Percentiles rank a stretch among this genome's conserved stretches.
Conservation (phyloP, 805 yeast species). For the Debaryomyces maramus region DNA sequence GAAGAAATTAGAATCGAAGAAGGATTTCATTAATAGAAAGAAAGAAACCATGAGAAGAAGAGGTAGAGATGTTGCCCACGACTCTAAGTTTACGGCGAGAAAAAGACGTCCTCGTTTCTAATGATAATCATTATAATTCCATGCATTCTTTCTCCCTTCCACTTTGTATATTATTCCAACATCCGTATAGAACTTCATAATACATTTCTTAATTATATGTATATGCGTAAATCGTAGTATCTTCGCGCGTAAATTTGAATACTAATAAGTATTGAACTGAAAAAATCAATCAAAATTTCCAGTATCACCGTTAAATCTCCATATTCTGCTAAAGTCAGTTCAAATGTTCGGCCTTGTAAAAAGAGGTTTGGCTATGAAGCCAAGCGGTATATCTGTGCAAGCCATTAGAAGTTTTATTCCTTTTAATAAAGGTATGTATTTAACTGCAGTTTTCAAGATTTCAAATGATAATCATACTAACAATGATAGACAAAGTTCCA, state of each 20-base stretch:
- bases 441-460: background rate
- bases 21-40: constrained; percentile 84
- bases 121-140: background rate
- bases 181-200: no score
- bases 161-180: background rate
- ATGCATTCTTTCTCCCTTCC: background rate
- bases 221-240: background rate
- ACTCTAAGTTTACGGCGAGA: constrained; percentile 90
- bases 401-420: constrained; percentile 19
- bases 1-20: constrained; percentile 67
- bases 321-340: background rate
- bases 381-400: constrained; percentile 9
- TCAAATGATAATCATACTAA: background rate
- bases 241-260: constrained; percentile 9
- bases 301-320: no score
- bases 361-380: constrained; percentile 7
- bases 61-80: constrained; percentile 85
- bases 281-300: constrained; percentile 5
- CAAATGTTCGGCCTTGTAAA: constrained; percentile 11
- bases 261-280: constrained; percentile 6
- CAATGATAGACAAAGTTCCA: constrained; percentile 13
- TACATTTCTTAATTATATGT: background rate
- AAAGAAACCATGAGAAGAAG: constrained; percentile 90
- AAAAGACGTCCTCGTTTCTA: constrained; percentile 46
- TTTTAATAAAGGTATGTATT: constrained; percentile 11